These are phyloP conservation scores for Thermomyces lanuginosus DNA, from an alignment of 2,329 filamentous ascomycete species.

Conservation along the genomic window DNA sequence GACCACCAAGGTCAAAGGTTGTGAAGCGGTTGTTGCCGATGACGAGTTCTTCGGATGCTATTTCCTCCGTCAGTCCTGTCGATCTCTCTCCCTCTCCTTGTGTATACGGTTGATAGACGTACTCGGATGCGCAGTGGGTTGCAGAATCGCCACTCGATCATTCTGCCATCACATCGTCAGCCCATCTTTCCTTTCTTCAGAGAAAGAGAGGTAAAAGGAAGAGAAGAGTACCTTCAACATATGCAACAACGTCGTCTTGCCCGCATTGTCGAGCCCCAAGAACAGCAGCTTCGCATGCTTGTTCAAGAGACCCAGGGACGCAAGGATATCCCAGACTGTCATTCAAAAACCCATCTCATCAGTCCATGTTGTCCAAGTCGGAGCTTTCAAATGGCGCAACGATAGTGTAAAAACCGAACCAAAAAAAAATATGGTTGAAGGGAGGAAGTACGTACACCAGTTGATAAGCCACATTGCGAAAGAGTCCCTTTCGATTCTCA, in stretches of 20 bases:
- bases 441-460: slow-evolving; percentile 54
- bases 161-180: slow-evolving; percentile 40
- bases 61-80: slow-evolving; percentile 3
- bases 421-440: no score
- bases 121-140: slow-evolving; percentile 86
- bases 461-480: slow-evolving; percentile 77
- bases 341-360: slow-evolving; percentile 8
- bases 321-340: slow-evolving; percentile 74
- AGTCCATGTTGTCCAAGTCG: background rate
- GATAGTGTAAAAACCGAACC: background rate
- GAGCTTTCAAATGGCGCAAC: background rate
- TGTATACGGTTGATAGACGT: slow-evolving; percentile 22
- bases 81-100: background rate
- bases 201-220: background rate
- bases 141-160: slow-evolving; percentile 78
- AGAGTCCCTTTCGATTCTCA: no score
- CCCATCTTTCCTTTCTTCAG: background rate
- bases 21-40: slow-evolving; percentile 91
- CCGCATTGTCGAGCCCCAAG: slow-evolving; percentile 83
- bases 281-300: slow-evolving; percentile 94
- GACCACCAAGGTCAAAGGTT: slow-evolving; percentile 83
- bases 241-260: slow-evolving; percentile 84
- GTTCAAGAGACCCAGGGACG: slow-evolving; percentile 75
- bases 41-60: slow-evolving; percentile 77
- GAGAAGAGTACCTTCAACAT: slow-evolving; percentile 66